Conservation (phyloP, 1,139 yeast genomes). For the Hanseniaspora gamundiae region DNA sequence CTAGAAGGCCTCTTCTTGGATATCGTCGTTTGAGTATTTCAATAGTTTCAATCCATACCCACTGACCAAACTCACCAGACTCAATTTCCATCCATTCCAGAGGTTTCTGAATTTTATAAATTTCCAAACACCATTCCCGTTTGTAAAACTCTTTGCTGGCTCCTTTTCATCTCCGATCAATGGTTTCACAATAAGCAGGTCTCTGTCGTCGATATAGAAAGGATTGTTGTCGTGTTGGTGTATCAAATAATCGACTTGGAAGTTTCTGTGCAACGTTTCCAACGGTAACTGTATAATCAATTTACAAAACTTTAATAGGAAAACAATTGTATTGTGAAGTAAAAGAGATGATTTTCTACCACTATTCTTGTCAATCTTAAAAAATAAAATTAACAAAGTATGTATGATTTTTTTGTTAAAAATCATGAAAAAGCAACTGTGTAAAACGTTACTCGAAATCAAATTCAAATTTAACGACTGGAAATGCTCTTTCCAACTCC, state of each 20-base stretch:
- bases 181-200: slow-evolving; percentile 42
- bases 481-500: slow-evolving; percentile 30
- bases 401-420: slow-evolving; percentile 60
- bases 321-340: slow-evolving; percentile 39
- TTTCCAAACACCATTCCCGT: slow-evolving; percentile 32
- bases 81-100: slow-evolving; percentile 89
- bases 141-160: too few relatives aligned
- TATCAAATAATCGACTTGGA: slow-evolving; percentile 56
- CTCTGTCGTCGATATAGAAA: slow-evolving; percentile 22
- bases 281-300: slow-evolving; percentile 71
- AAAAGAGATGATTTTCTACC: slow-evolving; percentile 34
- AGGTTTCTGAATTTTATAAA: slow-evolving; percentile 35
- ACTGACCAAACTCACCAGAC: slow-evolving; percentile 65
- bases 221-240: slow-evolving; percentile 21
- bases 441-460: slow-evolving; percentile 29
- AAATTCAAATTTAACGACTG: slow-evolving; percentile 17
- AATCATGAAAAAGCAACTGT: slow-evolving; percentile 49
- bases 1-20: neutral
- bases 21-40: slow-evolving; percentile 32
- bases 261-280: slow-evolving; percentile 75
- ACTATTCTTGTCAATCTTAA: slow-evolving; percentile 58
- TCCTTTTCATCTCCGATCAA: slow-evolving; percentile 14
- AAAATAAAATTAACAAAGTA: slow-evolving; percentile 48
- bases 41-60: slow-evolving; percentile 71
- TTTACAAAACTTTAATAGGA: slow-evolving; percentile 50